Base-by-base conservation (phyloP, 306 rosid genomes). In the Quercus engelmannii region DNA sequence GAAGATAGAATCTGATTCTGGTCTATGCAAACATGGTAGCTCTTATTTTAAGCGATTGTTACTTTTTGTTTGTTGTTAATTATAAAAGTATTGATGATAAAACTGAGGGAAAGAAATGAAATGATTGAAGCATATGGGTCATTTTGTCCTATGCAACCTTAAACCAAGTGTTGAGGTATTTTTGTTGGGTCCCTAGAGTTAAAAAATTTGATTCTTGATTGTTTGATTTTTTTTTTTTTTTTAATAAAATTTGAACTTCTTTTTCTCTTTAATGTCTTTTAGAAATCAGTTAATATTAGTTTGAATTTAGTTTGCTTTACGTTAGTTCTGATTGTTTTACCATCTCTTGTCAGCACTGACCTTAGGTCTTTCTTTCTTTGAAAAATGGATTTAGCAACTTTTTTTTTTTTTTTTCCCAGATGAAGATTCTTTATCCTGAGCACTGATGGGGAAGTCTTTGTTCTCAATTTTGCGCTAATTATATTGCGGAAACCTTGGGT, bases 1-100 rank as follows among this genome's bases (percentile, higher is more conserved):
- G 57, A 38, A 31, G 72, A 64, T 49, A 30, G 76, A 54, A 63
- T 79, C 82, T 5, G 82, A 64, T 76, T 71, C 70, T 38, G 3
- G 41, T 17, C 31, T 64, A 15, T 28, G 41, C 41, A 28, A 30
- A 64, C 43, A 64, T 30, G 70, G 43, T 28, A 64, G 70, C 46
- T 64, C 8, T 7, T n/a, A 15, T 64, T 30, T 5, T 63, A 28
- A 13, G 38, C 6, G 38, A 8, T 63, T 14, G 19, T 14, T 28
- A 8, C 15, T 4, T 35, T 35, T 19, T 67, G 17, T 1, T 35
- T 8, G 51, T 19, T 7, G 8, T 68, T 11, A 11, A 49, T 49
- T 49, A 49, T 49, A 12, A 12, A 49, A 3, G 1, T 43, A 68
- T 68, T 68, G 51, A 14, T 35, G 26, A 68, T 19, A 9, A 68